Evolutionary conservation across 768 basidiomycete genomes (phyloP).

Genomic region (Russula sp.): DNA sequence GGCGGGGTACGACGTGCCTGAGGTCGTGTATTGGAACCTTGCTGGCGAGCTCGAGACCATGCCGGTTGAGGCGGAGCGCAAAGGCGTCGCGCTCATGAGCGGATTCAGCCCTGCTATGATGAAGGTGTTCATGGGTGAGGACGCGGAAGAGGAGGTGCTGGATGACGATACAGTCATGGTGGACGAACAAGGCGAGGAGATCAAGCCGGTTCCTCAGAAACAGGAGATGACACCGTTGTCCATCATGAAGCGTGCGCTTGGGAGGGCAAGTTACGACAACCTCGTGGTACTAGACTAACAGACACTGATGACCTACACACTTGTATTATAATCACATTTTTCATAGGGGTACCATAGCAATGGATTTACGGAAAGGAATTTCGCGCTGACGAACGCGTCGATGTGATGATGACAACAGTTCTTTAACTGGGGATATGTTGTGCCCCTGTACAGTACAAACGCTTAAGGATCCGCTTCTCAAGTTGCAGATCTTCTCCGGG

Average conservation of each 20-base stretch:
- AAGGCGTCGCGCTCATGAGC: constrained; percentile 63
- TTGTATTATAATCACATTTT: background rate
- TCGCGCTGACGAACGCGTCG: background rate
- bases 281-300: constrained; percentile 51
- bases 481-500: too few relatives aligned
- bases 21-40: constrained; percentile 72
- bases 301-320: background rate
- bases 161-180: constrained; percentile 27
- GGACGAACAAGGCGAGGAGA: constrained; percentile 36
- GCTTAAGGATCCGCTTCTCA: too few relatives aligned
- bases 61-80: constrained; percentile 46
- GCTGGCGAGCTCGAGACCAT: constrained; percentile 30
- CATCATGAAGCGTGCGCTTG: constrained; percentile 39
- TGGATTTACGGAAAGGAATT: background rate
- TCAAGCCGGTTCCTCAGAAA: constrained; percentile 28
- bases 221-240: constrained; percentile 32
- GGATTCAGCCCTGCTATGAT: constrained; percentile 65
- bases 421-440: too few relatives aligned
- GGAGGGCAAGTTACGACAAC: constrained; percentile 47
- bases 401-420: too few relatives aligned
- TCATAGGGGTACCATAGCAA: background rate
- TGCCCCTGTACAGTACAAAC: too few relatives aligned
- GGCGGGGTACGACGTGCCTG: constrained; percentile 66
- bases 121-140: constrained; percentile 65
- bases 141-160: constrained; percentile 31